Conservation (phyloP, 225 moss, liverwort and hornwort genomes). For the Antitrichia curtipendula region DNA sequence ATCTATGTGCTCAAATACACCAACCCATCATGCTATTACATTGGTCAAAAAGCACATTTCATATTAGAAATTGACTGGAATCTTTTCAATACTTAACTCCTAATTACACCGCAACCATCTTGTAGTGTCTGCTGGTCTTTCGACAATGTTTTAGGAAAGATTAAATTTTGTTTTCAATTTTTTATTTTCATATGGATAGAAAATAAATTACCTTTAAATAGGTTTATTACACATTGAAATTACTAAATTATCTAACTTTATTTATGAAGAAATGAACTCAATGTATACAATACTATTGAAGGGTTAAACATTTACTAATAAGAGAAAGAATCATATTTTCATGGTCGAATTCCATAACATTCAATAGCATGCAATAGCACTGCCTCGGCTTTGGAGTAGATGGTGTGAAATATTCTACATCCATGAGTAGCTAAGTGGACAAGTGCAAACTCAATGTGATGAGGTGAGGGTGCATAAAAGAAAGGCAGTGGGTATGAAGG, state of each 20-base stretch:
- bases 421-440: no score
- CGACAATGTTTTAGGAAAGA: neutral
- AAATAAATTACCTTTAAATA: neutral
- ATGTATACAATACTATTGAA: no score
- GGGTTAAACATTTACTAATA: neutral
- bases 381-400: no score
- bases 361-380: no score
- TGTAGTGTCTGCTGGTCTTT: fast-evolving
- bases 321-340: no score
- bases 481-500: no score
- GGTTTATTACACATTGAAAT: neutral
- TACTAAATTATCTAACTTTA: neutral
- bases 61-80: neutral
- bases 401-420: no score
- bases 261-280: neutral
- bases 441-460: no score
- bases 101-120: neutral
- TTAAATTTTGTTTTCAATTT: neutral
- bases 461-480: no score
- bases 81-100: neutral
- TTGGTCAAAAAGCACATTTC: neutral
- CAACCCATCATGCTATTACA: neutral
- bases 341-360: no score
- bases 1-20: neutral
- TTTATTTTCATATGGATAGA: neutral